A percentile compares a stretch with the other conserved stretches of the same genome.
Evolutionary conservation across 2,329 filamentous ascomycete genomes (phyloP).

Genomic region (Penicillium brevicompactum): DNA sequence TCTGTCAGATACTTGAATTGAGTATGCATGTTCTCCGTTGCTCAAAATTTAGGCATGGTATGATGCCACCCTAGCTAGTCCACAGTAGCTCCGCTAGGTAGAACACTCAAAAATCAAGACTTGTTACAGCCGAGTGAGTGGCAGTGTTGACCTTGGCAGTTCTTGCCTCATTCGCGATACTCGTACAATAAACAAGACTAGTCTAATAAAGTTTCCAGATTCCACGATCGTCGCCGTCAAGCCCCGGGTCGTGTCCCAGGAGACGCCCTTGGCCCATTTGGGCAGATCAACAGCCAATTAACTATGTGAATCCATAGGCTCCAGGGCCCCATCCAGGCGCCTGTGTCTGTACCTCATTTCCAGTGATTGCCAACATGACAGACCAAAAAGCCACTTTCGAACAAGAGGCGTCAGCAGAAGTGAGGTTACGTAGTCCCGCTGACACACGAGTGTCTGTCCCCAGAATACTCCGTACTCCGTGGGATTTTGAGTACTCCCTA

Average conservation of each 20-base stretch:
- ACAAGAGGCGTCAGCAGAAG: background rate
- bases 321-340: conserved; percentile 2
- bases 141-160: background rate
- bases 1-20: background rate
- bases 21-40: background rate
- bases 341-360: conserved; percentile 9
- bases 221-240: conserved; percentile 16
- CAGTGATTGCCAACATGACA: conserved; percentile 7
- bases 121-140: background rate
- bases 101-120: background rate
- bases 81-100: background rate
- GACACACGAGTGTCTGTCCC: background rate
- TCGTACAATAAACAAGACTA: conserved; percentile 9
- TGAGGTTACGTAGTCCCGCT: background rate
- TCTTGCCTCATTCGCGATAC: background rate
- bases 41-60: background rate
- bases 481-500: no score
- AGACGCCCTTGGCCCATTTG: background rate
- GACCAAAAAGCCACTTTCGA: background rate
- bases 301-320: background rate
- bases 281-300: background rate
- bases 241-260: conserved; percentile 1
- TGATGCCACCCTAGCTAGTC: background rate
- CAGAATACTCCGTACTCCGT: background rate
- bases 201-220: conserved; percentile 13